Evolutionary conservation across 192 early-diverging fungal species (phyloP), one percentile per base, ranked within the genome.

Genomic region (Backusella morwellensis): DNA sequence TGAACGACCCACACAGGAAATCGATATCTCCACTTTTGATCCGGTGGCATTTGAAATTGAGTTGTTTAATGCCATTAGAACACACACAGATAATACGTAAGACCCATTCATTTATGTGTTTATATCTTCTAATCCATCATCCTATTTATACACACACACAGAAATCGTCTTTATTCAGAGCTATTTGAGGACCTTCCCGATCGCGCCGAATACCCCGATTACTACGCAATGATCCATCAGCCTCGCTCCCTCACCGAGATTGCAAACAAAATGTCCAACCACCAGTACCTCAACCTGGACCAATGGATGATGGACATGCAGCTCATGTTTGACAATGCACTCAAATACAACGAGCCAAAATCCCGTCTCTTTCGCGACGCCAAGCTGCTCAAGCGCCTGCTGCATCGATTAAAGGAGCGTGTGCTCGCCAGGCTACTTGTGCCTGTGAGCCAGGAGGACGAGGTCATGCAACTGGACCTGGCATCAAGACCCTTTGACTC

Each of bases 251-350:
- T 96, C 12, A 83, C 88, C 47, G 78, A 85, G 40, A 92, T 95
- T 35, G 82, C 91, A 75, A 86, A 84, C 26, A 88, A 90, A 70
- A 91, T 96, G 38, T 81, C 87, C 9, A 75, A 68, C 23, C 75
- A 83, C 54, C 88, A 86, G 54, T 97, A 97, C 78, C 78, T 80
- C 66, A 88, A 86, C n/a, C 78, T 96, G 52, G 84, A 90, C 8
- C 86, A 88, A 23, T 95, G 97, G 76, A 87, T 90, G 83, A 80
- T 81, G 23, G 98, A 99, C 79, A 88, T 97, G 76, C 81, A 88
- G 36, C 82, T 90, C 70, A 89, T 98, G 83, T 97, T 97, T 79
- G 87, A 93, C 68, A 99, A 99, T 78, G 97, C 97, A 19, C 96
- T 91, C 78, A 90, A 88, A 34, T 99, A 95, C 82, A 98, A 98